Percentiles rank a stretch among this genome's conserved stretches.
These are phyloP conservation scores for Canavalia ensiformis DNA, from an alignment of 306 rosid genomes.

Conservation along the genomic window DNA sequence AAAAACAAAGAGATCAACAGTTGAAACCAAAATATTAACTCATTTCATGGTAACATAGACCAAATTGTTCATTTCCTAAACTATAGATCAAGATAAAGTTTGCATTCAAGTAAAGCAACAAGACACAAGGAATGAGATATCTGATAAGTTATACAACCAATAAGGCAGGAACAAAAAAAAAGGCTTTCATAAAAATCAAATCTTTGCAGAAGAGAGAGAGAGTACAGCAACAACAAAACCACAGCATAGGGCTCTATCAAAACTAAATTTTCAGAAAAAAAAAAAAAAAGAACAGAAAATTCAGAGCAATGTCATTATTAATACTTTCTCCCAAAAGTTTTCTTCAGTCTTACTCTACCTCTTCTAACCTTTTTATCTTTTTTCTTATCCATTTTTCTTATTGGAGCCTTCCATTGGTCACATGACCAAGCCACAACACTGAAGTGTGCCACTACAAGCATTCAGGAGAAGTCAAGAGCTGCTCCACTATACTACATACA, in stretches of 20 bases:
- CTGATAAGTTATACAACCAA: not conserved
- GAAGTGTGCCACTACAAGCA: not conserved
- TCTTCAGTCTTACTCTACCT: not conserved
- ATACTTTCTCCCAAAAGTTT: not conserved
- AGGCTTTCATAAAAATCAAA: not conserved
- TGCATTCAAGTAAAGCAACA: not conserved
- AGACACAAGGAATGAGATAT: not conserved
- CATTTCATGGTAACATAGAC: not conserved
- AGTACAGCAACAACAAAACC: slow-evolving; percentile 5
- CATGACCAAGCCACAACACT: not conserved
- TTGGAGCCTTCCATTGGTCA: not conserved
- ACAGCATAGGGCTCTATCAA: not conserved
- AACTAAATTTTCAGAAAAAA: not conserved
- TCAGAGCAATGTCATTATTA: not conserved
- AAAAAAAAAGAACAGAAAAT: not conserved
- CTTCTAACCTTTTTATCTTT: not conserved
- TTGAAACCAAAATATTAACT: not conserved
- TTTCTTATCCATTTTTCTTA: not conserved
- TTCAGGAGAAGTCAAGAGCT: not conserved
- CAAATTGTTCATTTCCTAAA: not conserved
- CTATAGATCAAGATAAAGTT: not conserved
- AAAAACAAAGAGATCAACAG: not conserved
- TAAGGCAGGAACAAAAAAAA: not conserved
- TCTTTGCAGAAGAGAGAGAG: not conserved
- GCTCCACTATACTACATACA: not conserved